Conservation (phyloP, 495 filamentous ascomycete species). For the Hamigera avellanea region DNA sequence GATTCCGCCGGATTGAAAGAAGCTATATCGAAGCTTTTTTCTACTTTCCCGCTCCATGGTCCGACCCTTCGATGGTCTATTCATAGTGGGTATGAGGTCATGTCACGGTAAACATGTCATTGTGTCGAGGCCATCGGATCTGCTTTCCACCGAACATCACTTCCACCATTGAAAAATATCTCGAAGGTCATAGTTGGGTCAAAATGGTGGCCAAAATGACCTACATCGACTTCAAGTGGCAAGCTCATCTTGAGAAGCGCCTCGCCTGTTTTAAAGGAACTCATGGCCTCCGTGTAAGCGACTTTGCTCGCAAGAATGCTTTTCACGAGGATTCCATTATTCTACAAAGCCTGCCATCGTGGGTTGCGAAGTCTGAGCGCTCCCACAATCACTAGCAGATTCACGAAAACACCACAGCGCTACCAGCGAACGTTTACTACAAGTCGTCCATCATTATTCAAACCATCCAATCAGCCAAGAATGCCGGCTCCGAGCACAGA, state of each 20-base stretch:
- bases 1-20: too few species aligned
- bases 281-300: too few species aligned
- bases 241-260: too few species aligned
- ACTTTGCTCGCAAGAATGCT: not conserved
- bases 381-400: not conserved
- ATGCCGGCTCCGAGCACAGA: not conserved
- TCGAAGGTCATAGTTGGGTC: not conserved
- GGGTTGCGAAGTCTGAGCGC: not conserved
- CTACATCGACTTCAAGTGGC: too few species aligned
- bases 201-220: not conserved
- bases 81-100: not conserved
- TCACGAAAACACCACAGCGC: not conserved
- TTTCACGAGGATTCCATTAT: not conserved
- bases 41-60: too few species aligned
- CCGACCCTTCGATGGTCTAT: too few species aligned
- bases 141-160: not conserved
- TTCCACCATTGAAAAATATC: not conserved
- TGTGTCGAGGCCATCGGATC: not conserved
- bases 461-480: not conserved
- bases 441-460: not conserved
- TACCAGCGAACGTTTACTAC: not conserved
- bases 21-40: too few species aligned
- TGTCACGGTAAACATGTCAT: not conserved
- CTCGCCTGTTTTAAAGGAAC: too few species aligned
- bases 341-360: not conserved